Evolutionary conservation across 176 grass and related monocot genomes (phyloP).

Genomic region (Coix lacrymajobi): DNA sequence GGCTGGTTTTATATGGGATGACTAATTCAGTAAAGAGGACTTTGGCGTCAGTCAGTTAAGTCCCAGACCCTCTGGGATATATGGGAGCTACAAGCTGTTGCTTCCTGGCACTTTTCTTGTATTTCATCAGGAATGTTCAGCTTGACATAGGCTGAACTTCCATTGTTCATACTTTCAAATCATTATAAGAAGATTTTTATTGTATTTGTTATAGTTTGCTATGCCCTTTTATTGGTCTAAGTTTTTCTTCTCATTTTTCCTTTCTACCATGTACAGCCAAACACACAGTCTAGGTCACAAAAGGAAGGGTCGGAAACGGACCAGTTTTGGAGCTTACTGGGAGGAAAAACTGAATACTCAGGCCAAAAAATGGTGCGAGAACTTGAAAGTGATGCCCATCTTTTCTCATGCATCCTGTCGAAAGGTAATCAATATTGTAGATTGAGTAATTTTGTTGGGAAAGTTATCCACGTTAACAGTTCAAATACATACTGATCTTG

Average conservation of each 20-base stretch:
- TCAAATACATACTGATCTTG: conserved; percentile 24
- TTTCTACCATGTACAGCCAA: conserved; percentile 52
- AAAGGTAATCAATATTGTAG: conserved; percentile 56
- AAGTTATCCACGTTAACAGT: not conserved
- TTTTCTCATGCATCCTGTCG: conserved; percentile 65
- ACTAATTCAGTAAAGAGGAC: not conserved
- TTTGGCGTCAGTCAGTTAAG: not conserved
- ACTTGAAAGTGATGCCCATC: conserved; percentile 77
- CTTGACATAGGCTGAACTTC: not conserved
- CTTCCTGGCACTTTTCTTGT: not conserved
- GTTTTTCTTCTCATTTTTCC: not conserved
- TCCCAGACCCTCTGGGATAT: not conserved
- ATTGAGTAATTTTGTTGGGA: not conserved
- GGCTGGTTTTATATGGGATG: not conserved
- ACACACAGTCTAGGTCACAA: conserved; percentile 60
- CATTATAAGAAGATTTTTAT: conserved; percentile 8
- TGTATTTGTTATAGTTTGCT: not conserved
- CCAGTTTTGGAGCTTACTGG: conserved; percentile 86
- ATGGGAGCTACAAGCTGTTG: not conserved
- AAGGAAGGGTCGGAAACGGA: conserved; percentile 89
- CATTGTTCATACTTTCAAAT: not conserved
- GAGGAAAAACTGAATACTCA: conserved; percentile 75
- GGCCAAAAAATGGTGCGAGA: conserved; percentile 75
- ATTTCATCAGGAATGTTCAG: not conserved
- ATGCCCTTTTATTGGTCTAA: conserved; percentile 6